Conservation (phyloP, 306 rosid species). For the Cicer judaicum region DNA sequence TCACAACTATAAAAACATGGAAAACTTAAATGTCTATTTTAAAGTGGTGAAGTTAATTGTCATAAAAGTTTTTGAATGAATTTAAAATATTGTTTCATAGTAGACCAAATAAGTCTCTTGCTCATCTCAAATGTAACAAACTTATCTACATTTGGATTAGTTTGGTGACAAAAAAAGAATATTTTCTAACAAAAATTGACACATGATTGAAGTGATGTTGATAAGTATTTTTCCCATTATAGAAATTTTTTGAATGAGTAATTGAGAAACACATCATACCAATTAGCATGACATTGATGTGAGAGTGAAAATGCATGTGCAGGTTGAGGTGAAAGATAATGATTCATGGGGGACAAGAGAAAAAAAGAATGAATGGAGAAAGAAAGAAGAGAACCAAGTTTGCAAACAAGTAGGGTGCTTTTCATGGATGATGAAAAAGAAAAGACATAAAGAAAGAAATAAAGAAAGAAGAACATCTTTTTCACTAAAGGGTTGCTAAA, state of each 20-base stretch:
- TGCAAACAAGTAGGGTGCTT: slow-evolving; percentile 75
- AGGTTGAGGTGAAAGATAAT: slow-evolving; percentile 65
- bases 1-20: too few relatives aligned
- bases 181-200: slow-evolving; percentile 7
- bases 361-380: slow-evolving; percentile 47
- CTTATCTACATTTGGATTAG: slow-evolving; percentile 18
- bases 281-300: slow-evolving; percentile 43
- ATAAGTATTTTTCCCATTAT: slow-evolving; percentile 32
- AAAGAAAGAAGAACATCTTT: slow-evolving; percentile 51
- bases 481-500: slow-evolving; percentile 56
- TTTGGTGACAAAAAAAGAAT: slow-evolving; percentile 25
- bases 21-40: too few relatives aligned
- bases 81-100: too few relatives aligned
- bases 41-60: too few relatives aligned
- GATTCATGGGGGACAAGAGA: slow-evolving; percentile 55
- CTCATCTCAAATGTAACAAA: neutral
- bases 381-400: slow-evolving; percentile 46
- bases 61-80: too few relatives aligned
- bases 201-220: slow-evolving; percentile 30
- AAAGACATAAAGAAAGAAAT: slow-evolving; percentile 65
- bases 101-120: too few relatives aligned
- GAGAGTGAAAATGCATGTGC: slow-evolving; percentile 54
- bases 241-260: slow-evolving; percentile 24
- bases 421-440: slow-evolving; percentile 93
- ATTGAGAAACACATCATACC: slow-evolving; percentile 6